Evolutionary conservation across 2,329 filamentous ascomycete genomes (phyloP), one percentile per base, ranked within the genome.

Genomic region (Neofusicoccum kwambonambiense): DNA sequence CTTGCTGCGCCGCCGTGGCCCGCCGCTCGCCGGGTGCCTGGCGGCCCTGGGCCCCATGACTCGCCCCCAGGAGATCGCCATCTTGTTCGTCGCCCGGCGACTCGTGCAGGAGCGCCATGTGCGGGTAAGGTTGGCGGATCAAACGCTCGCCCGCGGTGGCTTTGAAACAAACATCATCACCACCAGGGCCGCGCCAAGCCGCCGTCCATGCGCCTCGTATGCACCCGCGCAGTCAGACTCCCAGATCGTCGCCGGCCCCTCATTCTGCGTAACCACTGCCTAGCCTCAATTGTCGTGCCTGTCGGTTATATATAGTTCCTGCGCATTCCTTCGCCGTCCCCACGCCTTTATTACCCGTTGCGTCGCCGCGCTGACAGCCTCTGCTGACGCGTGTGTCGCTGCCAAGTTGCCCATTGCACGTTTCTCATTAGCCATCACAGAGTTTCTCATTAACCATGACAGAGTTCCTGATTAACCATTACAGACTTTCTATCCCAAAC

Each of bases 41-140:
- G 3, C 52, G 2, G 11, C 42, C n/a, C 13, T n/a, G 37, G 3
- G 13, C 31, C 27, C 13, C 27, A 47, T 47, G 56, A 47, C 56
- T 60, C 42, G 56, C 39, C 42, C 17, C 42, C 56, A 60, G 56
- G 56, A 47, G 41, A 60, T 60, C 41, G 42, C 42, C 42, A 60
- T 60, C 31, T 60, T 37, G 27, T 27, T 47, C n/a, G 31, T 13
- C 42, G 27, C 8, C 3, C 41, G 5, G 13, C 41, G 41, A 60
- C 31, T 60, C 56, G 56, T 17, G 39, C 31, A 58, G 54, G 54
- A 35, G 54, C 54, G 54, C 54, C 54, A 45, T 37, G 41, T 47
- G 56, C 56, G 41, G 56, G 27, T 60, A 60, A 60, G 56, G 56
- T 60, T 60, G 9, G 56, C 42, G 41, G 27, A 47, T 60, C 56